These are phyloP conservation scores for Yarrowia keelungensis DNA, from an alignment of 805 yeast genomes.

Conservation along the genomic window DNA sequence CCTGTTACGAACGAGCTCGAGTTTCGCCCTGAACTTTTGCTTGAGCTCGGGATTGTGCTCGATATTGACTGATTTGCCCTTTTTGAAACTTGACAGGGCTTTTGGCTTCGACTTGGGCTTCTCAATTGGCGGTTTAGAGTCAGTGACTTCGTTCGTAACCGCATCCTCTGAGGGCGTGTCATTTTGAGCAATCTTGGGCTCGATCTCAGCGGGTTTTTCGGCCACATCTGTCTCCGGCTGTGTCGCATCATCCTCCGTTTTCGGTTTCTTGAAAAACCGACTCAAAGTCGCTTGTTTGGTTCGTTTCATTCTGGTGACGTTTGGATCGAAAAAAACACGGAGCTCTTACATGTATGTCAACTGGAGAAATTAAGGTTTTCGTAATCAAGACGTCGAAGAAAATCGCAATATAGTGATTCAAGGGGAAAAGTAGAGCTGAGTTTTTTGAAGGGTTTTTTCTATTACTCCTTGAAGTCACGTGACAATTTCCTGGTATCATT, in stretches of 20 bases:
- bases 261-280: constrained; percentile 28
- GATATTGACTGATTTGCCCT: background rate
- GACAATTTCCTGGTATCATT: too few species aligned
- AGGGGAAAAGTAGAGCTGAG: too few species aligned
- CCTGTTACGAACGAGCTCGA: constrained; percentile 14
- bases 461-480: too few species aligned
- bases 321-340: constrained; percentile 2
- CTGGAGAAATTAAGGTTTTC: background rate
- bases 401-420: too few species aligned
- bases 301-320: constrained; percentile 23
- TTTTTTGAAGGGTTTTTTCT: background rate
- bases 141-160: too few species aligned
- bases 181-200: background rate
- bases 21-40: constrained; percentile 3
- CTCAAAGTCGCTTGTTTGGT: constrained; percentile 21
- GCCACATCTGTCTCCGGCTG: background rate
- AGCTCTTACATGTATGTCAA: background rate
- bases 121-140: background rate
- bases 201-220: background rate
- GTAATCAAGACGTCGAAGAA: too few species aligned
- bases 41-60: constrained; percentile 7
- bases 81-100: constrained; percentile 10
- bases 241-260: background rate
- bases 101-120: background rate
- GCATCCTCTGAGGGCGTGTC: background rate